Evolutionary conservation across 2,329 filamentous ascomycete genomes (phyloP).

Genomic region (Cercospora sojina): DNA sequence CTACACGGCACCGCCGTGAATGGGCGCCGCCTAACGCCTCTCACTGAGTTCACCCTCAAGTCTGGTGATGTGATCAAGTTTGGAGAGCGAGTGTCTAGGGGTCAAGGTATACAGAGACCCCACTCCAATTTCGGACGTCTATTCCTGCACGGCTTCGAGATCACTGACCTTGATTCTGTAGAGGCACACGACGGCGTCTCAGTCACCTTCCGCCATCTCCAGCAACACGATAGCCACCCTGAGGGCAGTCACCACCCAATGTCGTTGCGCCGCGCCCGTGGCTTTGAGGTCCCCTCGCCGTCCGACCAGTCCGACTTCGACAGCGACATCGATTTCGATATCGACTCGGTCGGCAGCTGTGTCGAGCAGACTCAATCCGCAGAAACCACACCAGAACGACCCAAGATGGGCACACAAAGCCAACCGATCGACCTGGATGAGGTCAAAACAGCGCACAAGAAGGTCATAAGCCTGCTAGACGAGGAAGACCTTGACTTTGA

Average conservation of each 20-base stretch:
- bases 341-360: constrained; percentile 22
- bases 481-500: constrained; percentile 21
- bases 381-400: constrained; percentile 33
- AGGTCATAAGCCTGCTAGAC: constrained; percentile 26
- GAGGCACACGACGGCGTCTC: constrained; percentile 34
- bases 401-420: constrained; percentile 27
- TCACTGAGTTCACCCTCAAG: constrained; percentile 23
- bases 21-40: constrained; percentile 27
- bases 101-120: constrained; percentile 27
- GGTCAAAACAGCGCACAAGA: constrained; percentile 1
- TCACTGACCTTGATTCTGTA: constrained; percentile 12
- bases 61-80: constrained; percentile 36
- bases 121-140: background rate
- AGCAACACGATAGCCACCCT: constrained; percentile 8
- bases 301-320: constrained; percentile 32
- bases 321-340: constrained; percentile 25
- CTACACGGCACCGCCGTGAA: constrained; percentile 42
- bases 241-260: constrained; percentile 7
- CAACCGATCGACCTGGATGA: constrained; percentile 28
- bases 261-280: constrained; percentile 12
- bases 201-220: constrained; percentile 24
- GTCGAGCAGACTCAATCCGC: constrained; percentile 28
- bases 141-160: background rate
- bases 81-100: constrained; percentile 33
- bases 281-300: constrained; percentile 26